phyloP scores from a whole-genome alignment of 2,329 filamentous ascomycete species.

The Talaromyces sp. region DNA sequence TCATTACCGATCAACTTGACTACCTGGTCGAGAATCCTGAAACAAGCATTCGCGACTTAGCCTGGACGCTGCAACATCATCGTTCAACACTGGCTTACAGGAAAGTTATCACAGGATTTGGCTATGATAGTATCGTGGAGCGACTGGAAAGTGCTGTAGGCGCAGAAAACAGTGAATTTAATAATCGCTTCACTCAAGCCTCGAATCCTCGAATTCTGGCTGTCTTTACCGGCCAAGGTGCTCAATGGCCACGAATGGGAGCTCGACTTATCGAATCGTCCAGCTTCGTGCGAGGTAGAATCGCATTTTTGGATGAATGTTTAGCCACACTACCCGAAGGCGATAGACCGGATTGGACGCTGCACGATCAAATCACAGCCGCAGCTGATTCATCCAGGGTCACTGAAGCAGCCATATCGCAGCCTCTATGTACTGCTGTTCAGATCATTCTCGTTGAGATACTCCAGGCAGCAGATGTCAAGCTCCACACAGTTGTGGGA shows the following conservation, averaged over 20 bases:
- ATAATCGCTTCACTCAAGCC: no score
- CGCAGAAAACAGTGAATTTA: background rate
- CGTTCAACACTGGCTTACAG: no score
- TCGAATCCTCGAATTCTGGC: conserved; percentile 16
- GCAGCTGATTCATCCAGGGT: background rate
- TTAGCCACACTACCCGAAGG: background rate
- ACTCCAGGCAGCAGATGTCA: no score
- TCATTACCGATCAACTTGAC: no score
- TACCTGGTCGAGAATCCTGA: conserved; percentile 3
- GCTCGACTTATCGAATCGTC: conserved; percentile 22
- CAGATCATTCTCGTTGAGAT: no score
- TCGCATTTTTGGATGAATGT: no score
- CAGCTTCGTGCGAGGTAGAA: no score
- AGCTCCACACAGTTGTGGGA: no score
- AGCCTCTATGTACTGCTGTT: no score
- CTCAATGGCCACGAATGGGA: conserved; percentile 30
- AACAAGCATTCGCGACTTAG: conserved; percentile 11
- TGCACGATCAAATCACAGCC: conserved; percentile 10
- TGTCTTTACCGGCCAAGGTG: conserved; percentile 37
- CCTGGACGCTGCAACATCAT: conserved; percentile 13
- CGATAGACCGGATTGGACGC: conserved; percentile 14
- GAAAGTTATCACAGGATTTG: no score
- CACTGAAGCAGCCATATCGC: no score
- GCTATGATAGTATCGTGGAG: no score
- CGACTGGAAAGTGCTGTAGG: background rate